Base-by-base conservation (phyloP, 2,329 filamentous ascomycete species). In the Aureobasidium melanogenum region DNA sequence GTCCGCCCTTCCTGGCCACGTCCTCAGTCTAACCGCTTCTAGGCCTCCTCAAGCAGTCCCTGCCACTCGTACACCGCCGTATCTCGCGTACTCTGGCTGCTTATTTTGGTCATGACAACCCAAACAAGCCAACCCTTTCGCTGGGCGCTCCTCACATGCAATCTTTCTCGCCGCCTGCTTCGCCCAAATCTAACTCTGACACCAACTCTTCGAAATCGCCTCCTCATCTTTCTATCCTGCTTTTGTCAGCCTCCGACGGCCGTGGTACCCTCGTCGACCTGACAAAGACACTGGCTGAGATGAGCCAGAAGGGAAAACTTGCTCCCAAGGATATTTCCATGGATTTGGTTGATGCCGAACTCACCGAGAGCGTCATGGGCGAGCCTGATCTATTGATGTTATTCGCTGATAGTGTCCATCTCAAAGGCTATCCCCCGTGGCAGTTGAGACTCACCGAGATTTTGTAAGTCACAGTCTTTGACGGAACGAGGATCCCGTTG, bases 341-440 rank as follows among this genome's bases (percentile, higher is more conserved):
- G 55, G 90, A 97, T 64, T 78, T 99, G 55, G 86, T 99, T 57
- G 91, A 97, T 70, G 88, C 90, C 5, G 94, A 99, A 75, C 82
- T 99, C 55, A 88, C 75, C 47, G 84, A 86, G 62, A 82, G 82
- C 56, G 86, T 96, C 63, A 94, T 95, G 82, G 81, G 84, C 10
- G 93, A 99, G 75, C 94, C 94, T 2, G 92, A 97, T 72, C 79
- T 99, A 15, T 78, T 99, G 62, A 83, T 99, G 60, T 77, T 96
- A 9, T 99, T 99, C 72, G 86, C 88, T 1, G 89, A 92, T 4
- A 84, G 86, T 54, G 85, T 97, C 59, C 87, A 91, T 71, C 76
- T 99, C 47, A 87, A 91, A 59, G 91, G 94, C 10, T 99, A 97
- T 72, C 94, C 94, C 10, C 94, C 94, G 0, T 99, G 94, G 94